Percentiles rank a stretch among this genome's conserved stretches.
phyloP scores from a whole-genome alignment of 345 rosid genomes.

The Citropsis articulata region DNA sequence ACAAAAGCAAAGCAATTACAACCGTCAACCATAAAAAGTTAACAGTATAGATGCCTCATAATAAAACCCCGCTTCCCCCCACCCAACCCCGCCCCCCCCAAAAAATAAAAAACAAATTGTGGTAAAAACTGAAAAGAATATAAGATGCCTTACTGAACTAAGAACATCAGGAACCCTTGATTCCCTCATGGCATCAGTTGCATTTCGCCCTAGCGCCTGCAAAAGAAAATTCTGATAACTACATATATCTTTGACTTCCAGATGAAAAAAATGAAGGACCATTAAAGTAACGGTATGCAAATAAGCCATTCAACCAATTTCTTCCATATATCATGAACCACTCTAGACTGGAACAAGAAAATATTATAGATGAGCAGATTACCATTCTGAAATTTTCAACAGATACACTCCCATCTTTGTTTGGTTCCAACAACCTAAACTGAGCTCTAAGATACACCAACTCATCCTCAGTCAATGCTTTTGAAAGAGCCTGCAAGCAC shows the following conservation, averaged over 20 bases:
- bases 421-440: slow-evolving; percentile 63
- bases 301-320: background rate
- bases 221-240: slow-evolving; percentile 1
- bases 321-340: slow-evolving; percentile 6
- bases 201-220: slow-evolving; percentile 56
- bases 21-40: background rate
- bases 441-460: slow-evolving; percentile 74
- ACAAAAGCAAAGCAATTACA: background rate
- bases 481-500: slow-evolving; percentile 60
- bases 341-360: background rate
- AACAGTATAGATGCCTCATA: background rate
- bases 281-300: background rate
- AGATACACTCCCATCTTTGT: slow-evolving; percentile 64
- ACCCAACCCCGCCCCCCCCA: no score
- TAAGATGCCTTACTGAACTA: slow-evolving; percentile 33
- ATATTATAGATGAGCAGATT: slow-evolving; percentile 14
- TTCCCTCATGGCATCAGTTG: slow-evolving; percentile 74
- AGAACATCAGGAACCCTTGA: slow-evolving; percentile 66
- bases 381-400: slow-evolving; percentile 77
- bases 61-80: no score
- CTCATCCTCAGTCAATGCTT: slow-evolving; percentile 74
- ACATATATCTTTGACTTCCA: background rate
- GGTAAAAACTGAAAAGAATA: background rate
- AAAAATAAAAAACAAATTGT: background rate
- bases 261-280: background rate